These are phyloP conservation scores for Pleurotus giganteus DNA, from an alignment of 768 basidiomycete species.

Conservation along the genomic window DNA sequence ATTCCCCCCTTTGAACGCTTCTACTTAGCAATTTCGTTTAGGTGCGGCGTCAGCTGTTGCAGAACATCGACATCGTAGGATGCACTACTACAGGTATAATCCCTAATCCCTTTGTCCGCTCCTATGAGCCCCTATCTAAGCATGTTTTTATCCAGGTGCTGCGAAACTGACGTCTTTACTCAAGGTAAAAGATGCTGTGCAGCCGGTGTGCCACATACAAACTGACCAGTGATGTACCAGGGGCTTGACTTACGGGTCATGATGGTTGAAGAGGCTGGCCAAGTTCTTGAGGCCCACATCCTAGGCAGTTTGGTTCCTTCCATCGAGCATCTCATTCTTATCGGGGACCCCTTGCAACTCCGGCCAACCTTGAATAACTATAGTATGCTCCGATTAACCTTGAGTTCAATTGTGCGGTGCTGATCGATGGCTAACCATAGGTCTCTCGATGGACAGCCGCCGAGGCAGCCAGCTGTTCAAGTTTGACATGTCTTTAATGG, in stretches of 20 bases:
- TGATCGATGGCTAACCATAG: slow-evolving; percentile 29
- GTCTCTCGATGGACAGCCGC: slow-evolving; percentile 66
- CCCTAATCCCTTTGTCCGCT: background rate
- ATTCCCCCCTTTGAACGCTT: background rate
- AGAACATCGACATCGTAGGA: slow-evolving; percentile 59
- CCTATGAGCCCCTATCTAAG: background rate
- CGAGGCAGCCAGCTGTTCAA: slow-evolving; percentile 53
- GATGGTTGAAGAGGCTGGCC: slow-evolving; percentile 80
- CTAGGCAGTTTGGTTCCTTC: slow-evolving; percentile 60
- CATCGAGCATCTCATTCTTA: slow-evolving; percentile 72
- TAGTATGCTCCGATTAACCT: slow-evolving; percentile 32
- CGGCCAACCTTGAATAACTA: slow-evolving; percentile 67
- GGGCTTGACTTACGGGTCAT: slow-evolving; percentile 58
- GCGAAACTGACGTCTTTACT: slow-evolving; percentile 62
- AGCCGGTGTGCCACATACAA: no score
- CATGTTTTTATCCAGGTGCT: slow-evolving; percentile 44
- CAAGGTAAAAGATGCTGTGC: slow-evolving; percentile 34
- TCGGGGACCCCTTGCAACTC: slow-evolving; percentile 79
- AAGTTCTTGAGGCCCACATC: slow-evolving; percentile 79
- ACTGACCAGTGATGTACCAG: slow-evolving; percentile 28
- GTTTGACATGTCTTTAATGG: slow-evolving; percentile 77
- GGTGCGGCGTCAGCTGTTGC: slow-evolving; percentile 55
- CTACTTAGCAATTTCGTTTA: slow-evolving; percentile 21
- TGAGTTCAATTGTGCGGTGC: background rate
- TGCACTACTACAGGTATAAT: slow-evolving; percentile 71